phyloP scores from a whole-genome alignment of 2,329 filamentous ascomycete species.

The Ascochyta lentis region DNA sequence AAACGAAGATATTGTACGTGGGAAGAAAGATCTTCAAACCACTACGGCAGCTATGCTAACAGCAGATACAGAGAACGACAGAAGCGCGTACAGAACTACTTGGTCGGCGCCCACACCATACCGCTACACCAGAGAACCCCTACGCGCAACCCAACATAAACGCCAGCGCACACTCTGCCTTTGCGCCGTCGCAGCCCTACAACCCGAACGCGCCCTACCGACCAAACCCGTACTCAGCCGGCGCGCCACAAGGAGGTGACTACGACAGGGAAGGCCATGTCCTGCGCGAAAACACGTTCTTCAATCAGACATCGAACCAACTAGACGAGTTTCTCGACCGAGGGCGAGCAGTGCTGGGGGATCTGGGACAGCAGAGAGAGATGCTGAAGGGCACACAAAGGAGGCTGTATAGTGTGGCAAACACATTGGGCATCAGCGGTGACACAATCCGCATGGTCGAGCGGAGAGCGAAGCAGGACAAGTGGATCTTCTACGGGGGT shows the following conservation, averaged over 20 bases:
- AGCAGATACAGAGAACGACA: slow-evolving; percentile 56
- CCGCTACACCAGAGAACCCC: slow-evolving; percentile 88
- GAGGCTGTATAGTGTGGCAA: slow-evolving; percentile 88
- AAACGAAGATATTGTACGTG: slow-evolving; percentile 72
- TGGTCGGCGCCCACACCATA: slow-evolving; percentile 79
- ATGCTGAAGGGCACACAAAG: slow-evolving; percentile 95
- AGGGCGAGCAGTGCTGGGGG: slow-evolving; percentile 86
- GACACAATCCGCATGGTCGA: slow-evolving; percentile 98
- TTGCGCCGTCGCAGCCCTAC: slow-evolving; percentile 39
- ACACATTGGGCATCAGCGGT: slow-evolving; percentile 89
- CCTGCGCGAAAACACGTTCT: slow-evolving; percentile 87
- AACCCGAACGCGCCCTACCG: slow-evolving; percentile 45
- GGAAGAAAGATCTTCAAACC: neutral
- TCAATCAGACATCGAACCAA: slow-evolving; percentile 78
- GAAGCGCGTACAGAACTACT: slow-evolving; percentile 83
- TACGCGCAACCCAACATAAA: slow-evolving; percentile 63
- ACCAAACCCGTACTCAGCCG: slow-evolving; percentile 51
- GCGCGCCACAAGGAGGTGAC: slow-evolving; percentile 54
- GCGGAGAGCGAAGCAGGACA: slow-evolving; percentile 88
- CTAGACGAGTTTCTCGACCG: slow-evolving; percentile 94
- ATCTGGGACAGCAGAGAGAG: slow-evolving; percentile 87
- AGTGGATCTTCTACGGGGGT: slow-evolving; percentile 95
- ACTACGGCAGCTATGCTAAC: slow-evolving; percentile 7
- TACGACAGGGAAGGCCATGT: slow-evolving; percentile 80
- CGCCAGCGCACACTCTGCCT: slow-evolving; percentile 35